A percentile compares a stretch with the other conserved stretches of the same genome.
Conservation (phyloP, 805 yeast species). For the Crinitomyces ghanaensis region DNA sequence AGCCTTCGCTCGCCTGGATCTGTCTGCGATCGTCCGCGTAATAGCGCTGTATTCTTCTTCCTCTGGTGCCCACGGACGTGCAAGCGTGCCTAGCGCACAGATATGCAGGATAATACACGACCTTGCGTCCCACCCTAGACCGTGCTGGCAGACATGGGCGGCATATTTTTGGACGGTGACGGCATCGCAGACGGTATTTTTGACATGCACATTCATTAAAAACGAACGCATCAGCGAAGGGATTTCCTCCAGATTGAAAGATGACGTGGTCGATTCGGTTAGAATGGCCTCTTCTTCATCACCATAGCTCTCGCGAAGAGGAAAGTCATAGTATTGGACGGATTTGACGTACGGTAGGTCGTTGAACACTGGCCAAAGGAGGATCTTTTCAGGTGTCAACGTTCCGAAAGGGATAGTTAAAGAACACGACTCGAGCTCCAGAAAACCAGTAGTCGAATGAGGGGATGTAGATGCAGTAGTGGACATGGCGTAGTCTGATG, state of each 20-base stretch:
- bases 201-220: constrained; percentile 10
- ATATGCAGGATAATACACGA: constrained; percentile 10
- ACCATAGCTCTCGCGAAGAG: constrained; percentile 5
- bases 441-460: no score
- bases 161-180: constrained; percentile 9
- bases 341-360: constrained; percentile 6
- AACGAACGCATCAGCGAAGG: constrained; percentile 10
- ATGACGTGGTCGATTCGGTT: constrained; percentile 1
- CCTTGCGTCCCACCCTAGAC: constrained; percentile 10
- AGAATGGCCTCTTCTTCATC: constrained; percentile 6
- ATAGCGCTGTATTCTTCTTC: constrained; percentile 5
- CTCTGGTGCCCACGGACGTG: constrained; percentile 8
- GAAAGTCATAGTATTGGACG: constrained; percentile 1
- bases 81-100: constrained; percentile 11
- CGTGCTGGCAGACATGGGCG: constrained; percentile 8
- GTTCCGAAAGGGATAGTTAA: constrained; percentile 11
- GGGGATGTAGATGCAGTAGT: no score
- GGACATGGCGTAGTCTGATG: no score
- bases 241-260: constrained; percentile 8
- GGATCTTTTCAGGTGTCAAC: constrained; percentile 10
- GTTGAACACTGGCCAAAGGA: constrained; percentile 11
- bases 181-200: constrained; percentile 14
- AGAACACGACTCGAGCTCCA: constrained; percentile 9
- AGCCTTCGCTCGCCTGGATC: constrained; percentile 7
- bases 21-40: constrained; percentile 5